Evolutionary conservation across 345 rosid species (phyloP).

Genomic region (Corchorus olitorius): DNA sequence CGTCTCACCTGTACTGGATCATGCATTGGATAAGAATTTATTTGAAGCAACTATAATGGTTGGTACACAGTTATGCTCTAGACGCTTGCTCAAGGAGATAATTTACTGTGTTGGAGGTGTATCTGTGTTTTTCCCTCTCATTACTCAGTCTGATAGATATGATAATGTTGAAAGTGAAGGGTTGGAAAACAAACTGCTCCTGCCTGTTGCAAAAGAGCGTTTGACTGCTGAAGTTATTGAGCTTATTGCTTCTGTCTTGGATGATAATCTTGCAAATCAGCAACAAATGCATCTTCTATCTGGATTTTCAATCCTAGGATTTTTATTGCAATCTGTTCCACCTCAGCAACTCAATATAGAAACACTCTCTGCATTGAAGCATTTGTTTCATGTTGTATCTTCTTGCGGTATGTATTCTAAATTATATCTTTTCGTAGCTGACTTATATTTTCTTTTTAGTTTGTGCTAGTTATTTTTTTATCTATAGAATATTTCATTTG

Average conservation of each 20-base stretch:
- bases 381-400: conserved; percentile 70
- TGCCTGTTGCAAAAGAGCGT: conserved; percentile 73
- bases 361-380: conserved; percentile 87
- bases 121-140: conserved; percentile 93
- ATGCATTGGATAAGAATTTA: conserved; percentile 57
- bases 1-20: conserved; percentile 72
- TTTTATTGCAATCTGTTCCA: conserved; percentile 84
- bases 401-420: conserved; percentile 65
- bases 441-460: conserved; percentile 8
- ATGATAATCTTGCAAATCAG: conserved; percentile 89
- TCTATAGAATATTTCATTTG: conserved; percentile 12
- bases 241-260: conserved; percentile 90
- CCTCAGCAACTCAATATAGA: conserved; percentile 89
- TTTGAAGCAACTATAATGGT: conserved; percentile 78
- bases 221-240: conserved; percentile 91
- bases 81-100: conserved; percentile 88
- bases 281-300: conserved; percentile 94
- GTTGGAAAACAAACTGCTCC: conserved; percentile 49
- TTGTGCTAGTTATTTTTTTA: conserved; percentile 13
- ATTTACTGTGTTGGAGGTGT: conserved; percentile 97
- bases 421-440: conserved; percentile 13
- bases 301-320: conserved; percentile 87
- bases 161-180: conserved; percentile 55
- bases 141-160: conserved; percentile 81
- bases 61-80: conserved; percentile 89